Conservation (phyloP, 2,329 filamentous ascomycete genomes). For the Pestalotiopsis sp. region DNA sequence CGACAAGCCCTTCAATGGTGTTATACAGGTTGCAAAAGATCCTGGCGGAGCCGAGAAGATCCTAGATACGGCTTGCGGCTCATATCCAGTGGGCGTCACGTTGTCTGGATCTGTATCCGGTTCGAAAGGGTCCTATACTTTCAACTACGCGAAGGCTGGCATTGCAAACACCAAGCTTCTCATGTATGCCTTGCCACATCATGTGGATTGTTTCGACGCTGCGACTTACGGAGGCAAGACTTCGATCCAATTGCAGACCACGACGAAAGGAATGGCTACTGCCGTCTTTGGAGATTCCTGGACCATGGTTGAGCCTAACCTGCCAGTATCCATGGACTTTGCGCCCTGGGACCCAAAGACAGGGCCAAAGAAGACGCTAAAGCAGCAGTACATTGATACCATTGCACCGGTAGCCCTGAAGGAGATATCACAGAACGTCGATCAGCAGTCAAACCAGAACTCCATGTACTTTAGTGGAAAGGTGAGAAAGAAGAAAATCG, state of each 20-base stretch:
- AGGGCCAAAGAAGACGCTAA: constrained; percentile 50
- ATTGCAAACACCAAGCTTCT: constrained; percentile 62
- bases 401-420: constrained; percentile 67
- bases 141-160: constrained; percentile 75
- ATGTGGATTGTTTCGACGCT: constrained; percentile 73
- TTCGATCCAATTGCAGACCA: constrained; percentile 70
- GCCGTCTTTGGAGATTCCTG: constrained; percentile 74
- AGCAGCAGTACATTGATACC: constrained; percentile 55
- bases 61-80: constrained; percentile 76
- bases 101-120: constrained; percentile 67
- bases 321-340: constrained; percentile 78
- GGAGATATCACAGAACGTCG: constrained; percentile 79
- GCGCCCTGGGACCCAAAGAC: constrained; percentile 71
- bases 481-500: constrained; percentile 39
- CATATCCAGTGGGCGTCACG: constrained; percentile 68
- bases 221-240: constrained; percentile 52
- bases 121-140: constrained; percentile 69
- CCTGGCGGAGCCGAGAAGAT: constrained; percentile 65
- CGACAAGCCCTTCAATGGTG: constrained; percentile 70
- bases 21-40: constrained; percentile 83
- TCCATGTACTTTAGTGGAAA: constrained; percentile 96
- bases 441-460: constrained; percentile 71
- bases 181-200: constrained; percentile 90
- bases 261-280: constrained; percentile 81
- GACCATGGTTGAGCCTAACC: constrained; percentile 74